A percentile compares a stretch with the other conserved stretches of the same genome.
phyloP scores from a whole-genome alignment of 1,284 basidiomycete genomes.

The Albatrellus sp. region DNA sequence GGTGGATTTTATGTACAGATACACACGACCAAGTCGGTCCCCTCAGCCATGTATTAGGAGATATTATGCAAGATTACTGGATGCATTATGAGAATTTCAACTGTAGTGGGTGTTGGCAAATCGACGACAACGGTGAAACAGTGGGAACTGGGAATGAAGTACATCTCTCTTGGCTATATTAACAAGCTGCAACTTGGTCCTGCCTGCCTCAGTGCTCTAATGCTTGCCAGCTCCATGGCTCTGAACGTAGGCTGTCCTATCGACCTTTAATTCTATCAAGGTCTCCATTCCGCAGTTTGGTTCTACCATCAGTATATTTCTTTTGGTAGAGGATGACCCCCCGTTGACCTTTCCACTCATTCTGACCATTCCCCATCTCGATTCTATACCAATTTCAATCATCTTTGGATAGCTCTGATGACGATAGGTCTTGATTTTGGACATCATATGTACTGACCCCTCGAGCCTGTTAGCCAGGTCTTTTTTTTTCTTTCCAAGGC shows the following conservation, averaged over 20 bases:
- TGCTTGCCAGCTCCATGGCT: conserved; percentile 18
- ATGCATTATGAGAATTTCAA: no score
- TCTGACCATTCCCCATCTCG: conserved; percentile 42
- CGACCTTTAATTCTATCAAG: conserved; percentile 27
- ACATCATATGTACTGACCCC: conserved; percentile 32
- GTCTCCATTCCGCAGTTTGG: conserved; percentile 44
- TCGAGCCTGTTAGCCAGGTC: no score
- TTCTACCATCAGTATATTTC: conserved; percentile 32
- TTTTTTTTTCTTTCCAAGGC: no score
- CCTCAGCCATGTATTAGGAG: no score
- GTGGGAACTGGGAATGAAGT: no score
- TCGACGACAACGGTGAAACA: no score
- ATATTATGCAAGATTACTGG: no score
- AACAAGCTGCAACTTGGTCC: no score
- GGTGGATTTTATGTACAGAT: no score
- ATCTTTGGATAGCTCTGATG: conserved; percentile 33
- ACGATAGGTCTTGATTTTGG: conserved; percentile 31
- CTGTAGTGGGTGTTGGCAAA: no score
- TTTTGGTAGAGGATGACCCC: conserved; percentile 26
- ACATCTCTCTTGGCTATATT: no score
- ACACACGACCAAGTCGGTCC: no score
- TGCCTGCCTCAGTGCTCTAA: neutral
- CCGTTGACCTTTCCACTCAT: conserved; percentile 28
- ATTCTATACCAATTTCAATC: conserved; percentile 34
- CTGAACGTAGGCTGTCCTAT: conserved; percentile 36